These are phyloP conservation scores for Ceratocystis huliohia DNA, from an alignment of 2,329 filamentous ascomycete genomes.

Conservation along the genomic window DNA sequence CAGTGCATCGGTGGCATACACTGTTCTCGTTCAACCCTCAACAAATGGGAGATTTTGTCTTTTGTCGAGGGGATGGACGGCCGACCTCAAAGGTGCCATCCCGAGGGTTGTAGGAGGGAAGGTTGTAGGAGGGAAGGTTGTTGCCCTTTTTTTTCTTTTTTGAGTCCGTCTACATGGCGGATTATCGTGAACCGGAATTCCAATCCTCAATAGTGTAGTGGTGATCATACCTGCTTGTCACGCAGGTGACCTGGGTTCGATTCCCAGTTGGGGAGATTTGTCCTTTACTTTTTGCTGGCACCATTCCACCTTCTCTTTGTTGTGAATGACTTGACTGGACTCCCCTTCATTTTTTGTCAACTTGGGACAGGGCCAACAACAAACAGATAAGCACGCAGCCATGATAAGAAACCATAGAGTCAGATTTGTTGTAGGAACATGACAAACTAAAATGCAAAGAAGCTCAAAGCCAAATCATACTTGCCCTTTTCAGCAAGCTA, in stretches of 20 bases:
- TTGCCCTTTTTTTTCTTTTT: not conserved
- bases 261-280: constrained; percentile 9
- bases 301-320: not conserved
- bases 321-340: not conserved
- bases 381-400: not conserved
- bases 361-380: not conserved
- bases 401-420: constrained; percentile 1
- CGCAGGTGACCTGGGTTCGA: constrained; percentile 16
- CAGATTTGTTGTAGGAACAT: not conserved
- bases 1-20: too few relatives aligned
- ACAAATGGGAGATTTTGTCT: too few relatives aligned
- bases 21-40: too few relatives aligned
- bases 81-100: too few relatives aligned
- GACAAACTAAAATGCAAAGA: constrained; percentile 11
- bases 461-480: constrained; percentile 8
- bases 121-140: too few relatives aligned
- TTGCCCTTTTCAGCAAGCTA: not conserved
- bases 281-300: not conserved
- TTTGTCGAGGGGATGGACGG: too few relatives aligned
- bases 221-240: constrained; percentile 12
- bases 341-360: not conserved
- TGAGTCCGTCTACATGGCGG: fast-evolving
- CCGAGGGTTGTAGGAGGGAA: too few relatives aligned
- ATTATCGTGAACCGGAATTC: not conserved
- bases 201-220: constrained; percentile 14